phyloP scores from a whole-genome alignment of 2,329 filamentous ascomycete species.

The Colletotrichum navitas region DNA sequence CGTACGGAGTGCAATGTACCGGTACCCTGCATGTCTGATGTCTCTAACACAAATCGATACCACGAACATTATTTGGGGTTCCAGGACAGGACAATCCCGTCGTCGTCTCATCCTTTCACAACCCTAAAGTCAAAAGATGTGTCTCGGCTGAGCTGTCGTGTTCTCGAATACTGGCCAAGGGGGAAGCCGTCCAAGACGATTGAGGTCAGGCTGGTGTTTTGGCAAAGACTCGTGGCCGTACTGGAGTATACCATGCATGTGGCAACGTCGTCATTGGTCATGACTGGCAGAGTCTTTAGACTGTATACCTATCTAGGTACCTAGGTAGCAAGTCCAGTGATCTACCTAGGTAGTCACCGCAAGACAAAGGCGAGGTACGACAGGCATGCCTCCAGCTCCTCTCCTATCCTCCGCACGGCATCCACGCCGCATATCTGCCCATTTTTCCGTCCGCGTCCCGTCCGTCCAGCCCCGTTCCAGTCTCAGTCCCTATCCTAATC shows the following conservation, averaged over 20 bases:
- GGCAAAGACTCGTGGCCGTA: background rate
- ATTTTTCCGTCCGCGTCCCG: conserved; percentile 17
- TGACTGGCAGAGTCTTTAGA: background rate
- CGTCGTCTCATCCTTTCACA: conserved; percentile 4
- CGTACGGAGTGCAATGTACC: background rate
- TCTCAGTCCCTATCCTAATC: conserved; percentile 18
- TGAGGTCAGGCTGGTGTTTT: background rate
- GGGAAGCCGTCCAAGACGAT: background rate
- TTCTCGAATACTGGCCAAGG: background rate
- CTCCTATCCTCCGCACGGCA: background rate
- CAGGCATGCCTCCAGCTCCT: background rate
- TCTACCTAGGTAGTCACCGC: background rate
- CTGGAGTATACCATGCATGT: background rate
- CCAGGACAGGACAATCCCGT: conserved; percentile 1
- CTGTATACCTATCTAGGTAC: background rate
- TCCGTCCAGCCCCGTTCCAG: conserved; percentile 20
- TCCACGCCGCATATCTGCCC: conserved; percentile 20
- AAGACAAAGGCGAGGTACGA: background rate
- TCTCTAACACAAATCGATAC: conserved; percentile 15
- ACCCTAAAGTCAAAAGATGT: background rate
- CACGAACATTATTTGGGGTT: conserved; percentile 4
- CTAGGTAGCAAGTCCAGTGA: background rate
- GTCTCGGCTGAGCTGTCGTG: background rate
- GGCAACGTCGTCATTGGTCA: background rate
- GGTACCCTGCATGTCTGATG: conserved; percentile 23